phyloP scores from a whole-genome alignment of 2,329 filamentous ascomycete species.

The Huntiella bhutanensis region DNA sequence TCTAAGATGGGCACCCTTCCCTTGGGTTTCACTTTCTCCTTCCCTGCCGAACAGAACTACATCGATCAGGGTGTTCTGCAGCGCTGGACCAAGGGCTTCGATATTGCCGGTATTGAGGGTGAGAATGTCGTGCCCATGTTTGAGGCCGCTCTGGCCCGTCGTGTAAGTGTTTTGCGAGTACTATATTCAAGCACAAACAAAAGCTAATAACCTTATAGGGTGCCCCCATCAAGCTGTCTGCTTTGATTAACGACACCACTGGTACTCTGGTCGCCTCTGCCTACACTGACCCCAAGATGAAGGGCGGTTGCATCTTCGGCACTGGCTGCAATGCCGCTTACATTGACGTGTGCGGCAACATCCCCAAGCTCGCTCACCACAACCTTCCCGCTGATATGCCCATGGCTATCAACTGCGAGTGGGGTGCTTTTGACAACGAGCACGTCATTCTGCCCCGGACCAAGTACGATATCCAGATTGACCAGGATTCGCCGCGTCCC shows the following conservation, averaged over 20 bases:
- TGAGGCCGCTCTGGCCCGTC: slow-evolving; percentile 52
- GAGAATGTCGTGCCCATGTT: slow-evolving; percentile 80
- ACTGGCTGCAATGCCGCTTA: slow-evolving; percentile 97
- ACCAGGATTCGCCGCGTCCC: slow-evolving; percentile 78
- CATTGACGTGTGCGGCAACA: slow-evolving; percentile 80
- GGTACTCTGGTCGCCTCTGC: slow-evolving; percentile 91
- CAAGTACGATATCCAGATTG: slow-evolving; percentile 69
- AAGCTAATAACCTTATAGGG: slow-evolving; percentile 31
- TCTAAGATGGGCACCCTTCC: slow-evolving; percentile 46
- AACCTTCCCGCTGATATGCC: slow-evolving; percentile 68
- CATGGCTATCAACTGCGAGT: slow-evolving; percentile 96
- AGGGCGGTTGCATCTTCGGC: slow-evolving; percentile 94
- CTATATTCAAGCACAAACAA: slow-evolving; percentile 11
- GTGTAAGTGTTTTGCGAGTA: slow-evolving; percentile 16
- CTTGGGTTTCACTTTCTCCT: slow-evolving; percentile 90
- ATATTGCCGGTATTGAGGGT: slow-evolving; percentile 81
- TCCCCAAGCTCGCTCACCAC: slow-evolving; percentile 85
- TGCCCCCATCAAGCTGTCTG: slow-evolving; percentile 80
- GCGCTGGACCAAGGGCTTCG: slow-evolving; percentile 95
- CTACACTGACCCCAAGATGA: slow-evolving; percentile 87
- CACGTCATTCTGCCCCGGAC: slow-evolving; percentile 73
- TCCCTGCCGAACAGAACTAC: slow-evolving; percentile 81
- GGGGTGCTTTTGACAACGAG: slow-evolving; percentile 92
- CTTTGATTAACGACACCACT: slow-evolving; percentile 93
- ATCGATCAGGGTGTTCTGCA: slow-evolving; percentile 86